Conservation (phyloP, 805 yeast genomes). For the Babjeviella inositovora region DNA sequence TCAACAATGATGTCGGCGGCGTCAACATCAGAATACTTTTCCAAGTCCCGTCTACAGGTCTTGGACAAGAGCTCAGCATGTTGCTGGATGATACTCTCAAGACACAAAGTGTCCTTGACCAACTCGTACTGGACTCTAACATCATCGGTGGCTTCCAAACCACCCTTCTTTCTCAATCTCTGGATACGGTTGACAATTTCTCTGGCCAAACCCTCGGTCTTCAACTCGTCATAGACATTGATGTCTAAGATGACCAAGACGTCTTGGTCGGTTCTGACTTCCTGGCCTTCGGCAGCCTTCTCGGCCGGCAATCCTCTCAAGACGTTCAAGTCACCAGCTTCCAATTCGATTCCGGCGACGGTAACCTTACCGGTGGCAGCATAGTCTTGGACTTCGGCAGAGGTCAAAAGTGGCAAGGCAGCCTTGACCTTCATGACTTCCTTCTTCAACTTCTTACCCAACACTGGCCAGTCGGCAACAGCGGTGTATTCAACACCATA, state of each 20-base stretch:
- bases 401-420: slow-evolving; percentile 70
- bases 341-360: slow-evolving; percentile 82
- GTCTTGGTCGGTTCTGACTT: slow-evolving; percentile 76
- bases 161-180: slow-evolving; percentile 92
- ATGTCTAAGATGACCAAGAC: slow-evolving; percentile 84
- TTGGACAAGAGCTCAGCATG: slow-evolving; percentile 62
- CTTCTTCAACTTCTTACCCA: slow-evolving; percentile 92
- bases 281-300: slow-evolving; percentile 54
- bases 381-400: slow-evolving; percentile 70
- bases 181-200: slow-evolving; percentile 95
- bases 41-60: slow-evolving; percentile 56
- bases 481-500: slow-evolving; percentile 88
- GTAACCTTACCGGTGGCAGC: slow-evolving; percentile 56
- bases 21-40: slow-evolving; percentile 23
- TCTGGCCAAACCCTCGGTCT: slow-evolving; percentile 91
- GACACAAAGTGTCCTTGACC: slow-evolving; percentile 40
- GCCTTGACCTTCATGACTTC: slow-evolving; percentile 91
- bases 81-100: slow-evolving; percentile 41
- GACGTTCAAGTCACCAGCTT: slow-evolving; percentile 79
- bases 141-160: slow-evolving; percentile 89
- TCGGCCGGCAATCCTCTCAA: slow-evolving; percentile 75
- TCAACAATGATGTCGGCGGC: slow-evolving; percentile 48
- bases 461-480: slow-evolving; percentile 97
- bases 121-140: slow-evolving; percentile 72
- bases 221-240: slow-evolving; percentile 72